phyloP scores from a whole-genome alignment of 441 rosid genomes.

The Omphalea diandra region DNA sequence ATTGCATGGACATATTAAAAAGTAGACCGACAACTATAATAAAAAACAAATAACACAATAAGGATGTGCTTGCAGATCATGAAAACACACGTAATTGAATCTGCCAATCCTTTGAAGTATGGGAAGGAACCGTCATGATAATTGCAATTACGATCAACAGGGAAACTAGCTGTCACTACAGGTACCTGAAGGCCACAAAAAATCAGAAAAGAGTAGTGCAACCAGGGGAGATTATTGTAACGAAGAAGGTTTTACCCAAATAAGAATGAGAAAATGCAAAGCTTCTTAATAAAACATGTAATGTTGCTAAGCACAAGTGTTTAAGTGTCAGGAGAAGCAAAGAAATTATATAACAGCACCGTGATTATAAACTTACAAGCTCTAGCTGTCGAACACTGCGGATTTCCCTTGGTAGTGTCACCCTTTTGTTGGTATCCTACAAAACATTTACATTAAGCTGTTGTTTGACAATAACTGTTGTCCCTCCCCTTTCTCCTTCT shows the following conservation, averaged over 20 bases:
- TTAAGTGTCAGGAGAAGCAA: slow-evolving; percentile 11
- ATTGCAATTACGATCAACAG: slow-evolving; percentile 74
- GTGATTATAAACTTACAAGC: slow-evolving; percentile 58
- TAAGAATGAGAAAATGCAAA: neutral
- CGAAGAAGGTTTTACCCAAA: neutral
- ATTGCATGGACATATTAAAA: slow-evolving; percentile 23
- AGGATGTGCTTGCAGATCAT: slow-evolving; percentile 28
- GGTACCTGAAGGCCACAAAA: slow-evolving; percentile 65
- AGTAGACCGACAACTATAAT: slow-evolving; percentile 17
- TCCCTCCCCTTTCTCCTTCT: neutral
- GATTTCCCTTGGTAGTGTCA: slow-evolving; percentile 83
- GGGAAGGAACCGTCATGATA: slow-evolving; percentile 89
- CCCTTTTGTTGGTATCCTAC: slow-evolving; percentile 76
- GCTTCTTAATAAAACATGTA: neutral
- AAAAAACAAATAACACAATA: slow-evolving; percentile 14
- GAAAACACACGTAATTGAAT: slow-evolving; percentile 62
- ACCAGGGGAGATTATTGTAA: neutral
- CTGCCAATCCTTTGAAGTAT: slow-evolving; percentile 78
- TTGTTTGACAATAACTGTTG: slow-evolving; percentile 4
- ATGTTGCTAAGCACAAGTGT: neutral
- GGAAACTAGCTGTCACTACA: slow-evolving; percentile 86
- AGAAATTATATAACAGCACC: slow-evolving; percentile 14
- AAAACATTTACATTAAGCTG: slow-evolving; percentile 28
- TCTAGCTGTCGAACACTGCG: slow-evolving; percentile 81
- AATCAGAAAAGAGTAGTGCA: slow-evolving; percentile 1